Conservation (phyloP, 495 filamentous ascomycete species). For the Penicillium odoratum region DNA sequence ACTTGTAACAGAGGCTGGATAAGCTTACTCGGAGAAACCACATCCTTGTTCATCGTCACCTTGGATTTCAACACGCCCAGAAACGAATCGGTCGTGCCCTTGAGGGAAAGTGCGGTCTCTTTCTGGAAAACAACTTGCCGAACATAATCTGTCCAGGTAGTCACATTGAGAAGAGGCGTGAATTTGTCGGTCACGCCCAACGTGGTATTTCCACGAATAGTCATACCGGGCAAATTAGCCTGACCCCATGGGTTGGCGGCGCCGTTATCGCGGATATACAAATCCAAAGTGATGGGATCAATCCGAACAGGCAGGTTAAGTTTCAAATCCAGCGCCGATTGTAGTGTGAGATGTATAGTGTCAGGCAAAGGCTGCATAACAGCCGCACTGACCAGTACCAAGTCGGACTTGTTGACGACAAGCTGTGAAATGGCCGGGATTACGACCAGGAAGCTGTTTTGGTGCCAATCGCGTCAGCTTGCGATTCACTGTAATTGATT, state of each 20-base stretch:
- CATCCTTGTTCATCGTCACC: constrained; percentile 40
- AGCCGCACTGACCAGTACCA: constrained; percentile 37
- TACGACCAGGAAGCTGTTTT: constrained; percentile 39
- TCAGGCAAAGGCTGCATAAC: constrained; percentile 37
- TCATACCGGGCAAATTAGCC: constrained; percentile 25
- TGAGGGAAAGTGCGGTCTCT: constrained; percentile 29
- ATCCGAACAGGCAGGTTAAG: constrained; percentile 38
- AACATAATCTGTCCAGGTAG: constrained; percentile 37
- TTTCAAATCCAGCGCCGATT: constrained; percentile 39
- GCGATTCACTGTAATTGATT: background rate
- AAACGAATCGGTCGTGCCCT: constrained; percentile 35
- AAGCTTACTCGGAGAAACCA: constrained; percentile 35
- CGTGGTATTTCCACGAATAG: constrained; percentile 37
- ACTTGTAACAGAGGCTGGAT: background rate
- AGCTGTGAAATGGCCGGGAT: constrained; percentile 46
- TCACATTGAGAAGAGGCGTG: constrained; percentile 27
- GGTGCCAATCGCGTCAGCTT: background rate
- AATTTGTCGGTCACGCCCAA: constrained; percentile 25
- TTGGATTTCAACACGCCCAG: constrained; percentile 35
- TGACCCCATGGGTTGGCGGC: constrained; percentile 30
- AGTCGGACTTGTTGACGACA: constrained; percentile 39
- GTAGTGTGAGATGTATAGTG: constrained; percentile 32
- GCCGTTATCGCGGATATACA: constrained; percentile 33
- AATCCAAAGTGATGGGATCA: constrained; percentile 33
- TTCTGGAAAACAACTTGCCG: constrained; percentile 33